Conservation (phyloP, 371 early-diverging fungal genomes). For the Rhizopus microsporus region DNA sequence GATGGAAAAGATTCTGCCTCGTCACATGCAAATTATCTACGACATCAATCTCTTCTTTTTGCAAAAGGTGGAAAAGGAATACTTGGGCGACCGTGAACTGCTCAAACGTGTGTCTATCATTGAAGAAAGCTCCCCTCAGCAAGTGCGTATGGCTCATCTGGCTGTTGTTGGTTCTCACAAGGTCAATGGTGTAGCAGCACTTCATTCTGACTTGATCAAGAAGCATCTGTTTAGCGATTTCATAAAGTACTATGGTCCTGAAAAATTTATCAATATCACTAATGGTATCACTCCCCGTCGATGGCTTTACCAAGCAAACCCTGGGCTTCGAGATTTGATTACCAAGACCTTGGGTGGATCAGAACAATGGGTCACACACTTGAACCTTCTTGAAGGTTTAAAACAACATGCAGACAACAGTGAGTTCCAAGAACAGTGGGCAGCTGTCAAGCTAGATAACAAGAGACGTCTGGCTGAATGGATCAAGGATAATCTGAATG, state of each 20-base stretch:
- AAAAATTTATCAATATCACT: constrained; percentile 90
- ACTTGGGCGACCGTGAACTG: constrained; percentile 86
- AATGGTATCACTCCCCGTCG: constrained; percentile 93
- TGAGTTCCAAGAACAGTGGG: constrained; percentile 81
- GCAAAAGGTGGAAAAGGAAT: constrained; percentile 81
- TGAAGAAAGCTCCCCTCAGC: constrained; percentile 85
- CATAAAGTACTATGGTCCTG: constrained; percentile 75
- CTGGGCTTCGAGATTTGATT: constrained; percentile 76
- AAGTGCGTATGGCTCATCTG: constrained; percentile 83
- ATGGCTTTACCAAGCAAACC: constrained; percentile 95
- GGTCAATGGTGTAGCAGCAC: constrained; percentile 92
- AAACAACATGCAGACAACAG: constrained; percentile 59
- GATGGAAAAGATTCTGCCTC: constrained; percentile 83
- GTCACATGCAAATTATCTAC: constrained; percentile 93
- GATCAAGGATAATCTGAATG: constrained; percentile 64
- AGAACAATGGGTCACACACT: constrained; percentile 67
- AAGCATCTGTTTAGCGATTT: constrained; percentile 83
- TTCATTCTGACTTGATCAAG: constrained; percentile 89
- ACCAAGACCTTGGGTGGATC: constrained; percentile 69
- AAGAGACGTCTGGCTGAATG: constrained; percentile 84
- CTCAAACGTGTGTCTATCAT: constrained; percentile 88
- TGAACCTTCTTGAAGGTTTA: constrained; percentile 62
- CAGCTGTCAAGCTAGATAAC: constrained; percentile 82
- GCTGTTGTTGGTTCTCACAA: constrained; percentile 79
- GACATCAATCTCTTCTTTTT: constrained; percentile 95